Evolutionary conservation across 768 basidiomycete genomes (phyloP).

Genomic region (Leccinum imitatum): DNA sequence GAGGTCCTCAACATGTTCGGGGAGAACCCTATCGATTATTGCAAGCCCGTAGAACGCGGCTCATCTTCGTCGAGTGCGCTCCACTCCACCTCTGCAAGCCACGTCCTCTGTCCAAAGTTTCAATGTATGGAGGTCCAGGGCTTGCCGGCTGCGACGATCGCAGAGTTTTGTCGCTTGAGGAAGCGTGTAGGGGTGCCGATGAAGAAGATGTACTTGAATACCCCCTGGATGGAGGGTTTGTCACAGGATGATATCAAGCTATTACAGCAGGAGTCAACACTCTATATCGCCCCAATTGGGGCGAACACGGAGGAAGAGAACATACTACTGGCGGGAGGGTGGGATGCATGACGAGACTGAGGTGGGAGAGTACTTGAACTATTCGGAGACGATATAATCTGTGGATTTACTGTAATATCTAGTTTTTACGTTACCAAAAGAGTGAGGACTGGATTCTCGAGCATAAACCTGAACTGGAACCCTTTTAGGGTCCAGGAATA

Average conservation of each 20-base stretch:
- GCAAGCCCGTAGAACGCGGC: conserved; percentile 6
- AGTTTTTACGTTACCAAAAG: neutral
- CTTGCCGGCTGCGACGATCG: conserved; percentile 33
- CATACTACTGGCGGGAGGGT: conserved; percentile 27
- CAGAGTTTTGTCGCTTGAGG: conserved; percentile 36
- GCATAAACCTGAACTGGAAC: too few species aligned
- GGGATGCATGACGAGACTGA: conserved; percentile 9
- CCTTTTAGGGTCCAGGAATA: too few species aligned
- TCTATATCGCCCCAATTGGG: conserved; percentile 32
- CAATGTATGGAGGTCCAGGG: conserved; percentile 47
- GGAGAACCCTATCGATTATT: conserved; percentile 35
- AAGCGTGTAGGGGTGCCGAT: conserved; percentile 50
- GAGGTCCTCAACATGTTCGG: too few species aligned
- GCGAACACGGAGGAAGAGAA: conserved; percentile 49
- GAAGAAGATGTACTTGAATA: conserved; percentile 47
- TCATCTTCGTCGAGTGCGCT: conserved; percentile 2
- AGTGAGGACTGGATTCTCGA: too few species aligned
- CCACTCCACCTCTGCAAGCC: conserved; percentile 5
- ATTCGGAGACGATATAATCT: conserved; percentile 9
- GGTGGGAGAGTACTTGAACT: conserved; percentile 5
- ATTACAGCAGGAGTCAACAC: conserved; percentile 29
- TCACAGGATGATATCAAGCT: conserved; percentile 22
- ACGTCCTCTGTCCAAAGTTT: conserved; percentile 45
- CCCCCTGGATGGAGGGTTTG: conserved; percentile 28
- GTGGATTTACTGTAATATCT: conserved; percentile 2